Base-by-base conservation (phyloP, 176 grass and related monocot species). In the Triticum urartu region DNA sequence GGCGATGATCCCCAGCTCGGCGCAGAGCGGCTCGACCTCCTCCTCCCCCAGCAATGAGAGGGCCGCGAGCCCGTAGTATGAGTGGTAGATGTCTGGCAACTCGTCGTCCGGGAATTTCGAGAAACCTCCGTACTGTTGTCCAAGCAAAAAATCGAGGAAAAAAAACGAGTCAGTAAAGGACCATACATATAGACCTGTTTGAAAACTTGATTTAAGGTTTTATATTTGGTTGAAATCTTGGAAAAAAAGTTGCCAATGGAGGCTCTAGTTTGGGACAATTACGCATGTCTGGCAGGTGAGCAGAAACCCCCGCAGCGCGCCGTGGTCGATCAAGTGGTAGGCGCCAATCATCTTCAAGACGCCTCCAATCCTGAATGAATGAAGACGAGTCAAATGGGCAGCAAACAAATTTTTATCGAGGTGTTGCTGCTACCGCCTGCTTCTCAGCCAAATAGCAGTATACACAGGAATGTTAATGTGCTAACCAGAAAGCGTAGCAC, bases 401-500 rank as follows among this genome's bases (percentile, higher is more conserved):
- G 66, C 14, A 45, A 79, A 82, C 15, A 48, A 81, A 63, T 72
- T 85, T 77, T 72, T 61, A 7, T 5, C 30, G 58, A 20, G 20
- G 13, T 74, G 13, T 74, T 75, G 38, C 1, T 1, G 13, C 61
- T 34, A 9, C 24, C 45, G 33, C 39, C 34, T 10, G 28, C 65
- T 79, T 78, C 1, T 60, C 58, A 26, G 20, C 28, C 20, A 87
- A 59, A 12, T 40, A 70, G n/a, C n/a, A 69, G 30, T n/a, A 36
- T 40, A 83, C 2, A 47, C 3, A 33, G 3, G 13, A 58, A 1
- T 36, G 54, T 8, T 22, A 14, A 35, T 21, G 12, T 68, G 62
- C 50, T 71, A 81, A 95, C 97, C 97, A 96, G 91, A 98, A 98
- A 11, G 97, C 97, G 78, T 98, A 98, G 81, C 97, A 98, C 9